Evolutionary conservation across 768 basidiomycete species (phyloP), one percentile per base, ranked within the genome.

Genomic region (Dictyophora rubrovolvata): DNA sequence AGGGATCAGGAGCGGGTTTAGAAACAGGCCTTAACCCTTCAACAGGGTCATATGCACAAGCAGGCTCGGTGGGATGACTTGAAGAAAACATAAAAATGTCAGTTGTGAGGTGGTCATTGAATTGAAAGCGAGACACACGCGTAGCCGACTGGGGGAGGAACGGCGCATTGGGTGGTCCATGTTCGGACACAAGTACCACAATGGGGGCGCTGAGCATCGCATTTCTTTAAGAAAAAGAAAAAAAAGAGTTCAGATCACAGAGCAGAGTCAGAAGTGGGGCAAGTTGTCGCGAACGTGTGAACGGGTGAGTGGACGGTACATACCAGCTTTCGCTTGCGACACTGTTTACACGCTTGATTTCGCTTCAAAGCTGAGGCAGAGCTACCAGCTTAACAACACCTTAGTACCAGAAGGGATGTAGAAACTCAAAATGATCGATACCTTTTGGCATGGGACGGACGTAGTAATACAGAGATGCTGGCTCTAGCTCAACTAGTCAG

Each of bases 41-140:
- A 16, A 91, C 84, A 1, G 89, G 89, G 70, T 93, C 89, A 68
- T 93, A 93, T 10, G 81, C 81, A 65, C 89, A 93, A 65, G 86
- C 85, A 8, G 89, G 89, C 69, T 90, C 88, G 10, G 80, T 74
- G n/a, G 90, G 90, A 70, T 93, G 89, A 21, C 88, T 90, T 64
- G 20, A 62, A 53, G 34, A 52, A 18, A 56, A 60, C 21, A 34
- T 20, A 16, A 50, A n/a, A 54, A 46, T 60, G 63, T 53, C 63
- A 50, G 52, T 53, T 63, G 23, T 53, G 21, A 47, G 54, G 51
- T 33, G 20, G 23, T 28, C 18, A 56, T 21, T 18, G 57, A n/a
- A 50, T 48, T 23, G 54, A 14, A 28, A 55, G 48, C 21, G 21
- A 18, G 36, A 73, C 87, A 70, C 66, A 90, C 89, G 84, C 84